Evolutionary conservation across 129 eudicot species (phyloP).

Genomic region (Flaveria ramosissima): DNA sequence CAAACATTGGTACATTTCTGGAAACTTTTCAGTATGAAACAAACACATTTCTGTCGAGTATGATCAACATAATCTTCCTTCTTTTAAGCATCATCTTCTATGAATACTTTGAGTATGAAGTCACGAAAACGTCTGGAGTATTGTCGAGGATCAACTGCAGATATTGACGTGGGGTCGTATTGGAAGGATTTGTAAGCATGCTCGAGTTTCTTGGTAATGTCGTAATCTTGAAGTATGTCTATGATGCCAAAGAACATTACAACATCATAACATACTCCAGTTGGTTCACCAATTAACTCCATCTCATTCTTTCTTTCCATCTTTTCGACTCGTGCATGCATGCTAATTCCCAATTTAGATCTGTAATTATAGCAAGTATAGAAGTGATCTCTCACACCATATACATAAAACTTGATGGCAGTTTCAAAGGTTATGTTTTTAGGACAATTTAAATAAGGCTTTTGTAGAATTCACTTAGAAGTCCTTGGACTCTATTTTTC

Average conservation of each 20-base stretch:
- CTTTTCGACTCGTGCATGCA: conserved; percentile 86
- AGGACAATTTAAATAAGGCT: too few relatives aligned
- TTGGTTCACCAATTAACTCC: conserved; percentile 81
- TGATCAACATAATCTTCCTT: not conserved
- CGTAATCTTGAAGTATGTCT: conserved; percentile 95
- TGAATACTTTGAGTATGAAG: conserved; percentile 61
- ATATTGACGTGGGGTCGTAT: conserved; percentile 80
- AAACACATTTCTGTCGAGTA: conserved; percentile 24
- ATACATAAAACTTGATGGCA: not conserved
- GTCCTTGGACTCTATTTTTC: too few relatives aligned
- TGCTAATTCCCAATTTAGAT: conserved; percentile 70
- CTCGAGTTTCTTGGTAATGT: conserved; percentile 92
- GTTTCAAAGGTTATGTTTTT: not conserved
- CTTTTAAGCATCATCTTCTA: conserved; percentile 61
- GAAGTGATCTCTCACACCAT: not conserved
- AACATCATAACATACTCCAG: conserved; percentile 87
- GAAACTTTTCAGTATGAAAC: conserved; percentile 3
- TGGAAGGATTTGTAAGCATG: conserved; percentile 97
- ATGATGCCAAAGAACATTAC: conserved; percentile 86
- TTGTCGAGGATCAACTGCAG: conserved; percentile 92
- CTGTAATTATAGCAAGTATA: conserved; percentile 40
- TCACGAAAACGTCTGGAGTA: conserved; percentile 95
- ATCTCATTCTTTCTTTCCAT: conserved; percentile 57
- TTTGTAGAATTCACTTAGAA: too few relatives aligned
- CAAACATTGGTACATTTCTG: conserved; percentile 22